Base-by-base conservation (phyloP, 179 eudicot species). In the Beta corolliflora region DNA sequence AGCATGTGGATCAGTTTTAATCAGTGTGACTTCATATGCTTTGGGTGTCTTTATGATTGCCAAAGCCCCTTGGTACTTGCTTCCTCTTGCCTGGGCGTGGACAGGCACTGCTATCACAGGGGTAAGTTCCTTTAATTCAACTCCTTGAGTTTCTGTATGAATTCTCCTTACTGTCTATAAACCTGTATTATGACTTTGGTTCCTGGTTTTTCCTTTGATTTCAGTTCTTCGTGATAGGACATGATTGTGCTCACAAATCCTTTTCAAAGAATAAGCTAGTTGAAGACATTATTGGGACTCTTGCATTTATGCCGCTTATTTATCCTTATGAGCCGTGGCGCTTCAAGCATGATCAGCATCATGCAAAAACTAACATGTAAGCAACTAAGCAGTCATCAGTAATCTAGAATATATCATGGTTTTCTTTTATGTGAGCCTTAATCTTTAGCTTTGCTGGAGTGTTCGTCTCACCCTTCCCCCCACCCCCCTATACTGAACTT, bases 251-350 rank as follows among this genome's bases (percentile, higher is more conserved):
- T 50, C 99, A 95, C 92, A 95, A 93, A 82, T 95, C 99, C 81
- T 95, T 95, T 81, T 94, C 99, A 50, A 89, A 84, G 85, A 95
- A 94, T 91, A 95, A 95, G 86, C 88, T 94, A 71, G 86, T 94
- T 82, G 99, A 95, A 89, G 99, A 95, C 88, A 90, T 94, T 85
- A 90, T 95, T 48, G 99, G 99, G 80, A 94, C 98, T 50, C 82
- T 95, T 77, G 97, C 98, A 75, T 92, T 95, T 78, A 78, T 95
- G 93, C 98, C 99, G 4, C 87, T 94, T 86, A 89, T 95, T 69
- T 94, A 95, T 87, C 99, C 99, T 75, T 95, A 95, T 78, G 98
- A 95, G 88, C 97, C 99, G 21, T 95, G 99, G 98, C 97, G 99
- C 77, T 92, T 95, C 89, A 95, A 95, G 91, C 97, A 95, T 80